phyloP scores from a whole-genome alignment of 257 asterid species.

The Nyctanthes arbortristis region DNA sequence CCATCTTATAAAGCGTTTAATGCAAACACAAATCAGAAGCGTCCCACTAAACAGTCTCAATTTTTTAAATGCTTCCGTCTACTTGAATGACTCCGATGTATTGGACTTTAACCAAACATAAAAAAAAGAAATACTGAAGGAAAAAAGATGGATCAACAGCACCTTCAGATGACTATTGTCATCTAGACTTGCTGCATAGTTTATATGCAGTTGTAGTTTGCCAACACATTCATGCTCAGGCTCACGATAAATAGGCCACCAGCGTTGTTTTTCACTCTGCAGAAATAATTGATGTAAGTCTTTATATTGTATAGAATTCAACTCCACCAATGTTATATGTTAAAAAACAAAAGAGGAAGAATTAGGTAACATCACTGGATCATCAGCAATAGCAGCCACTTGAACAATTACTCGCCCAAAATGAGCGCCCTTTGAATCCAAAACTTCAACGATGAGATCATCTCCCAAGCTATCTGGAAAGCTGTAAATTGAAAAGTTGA shows the following conservation, averaged over 20 bases:
- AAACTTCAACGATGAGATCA: slow-evolving; percentile 48
- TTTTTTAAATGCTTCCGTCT: background rate
- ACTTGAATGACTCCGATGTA: background rate
- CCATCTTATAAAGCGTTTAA: background rate
- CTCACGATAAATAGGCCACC: slow-evolving; percentile 58
- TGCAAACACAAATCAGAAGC: background rate
- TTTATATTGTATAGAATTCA: slow-evolving; percentile 9
- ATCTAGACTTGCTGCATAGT: slow-evolving; percentile 44
- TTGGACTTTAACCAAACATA: background rate
- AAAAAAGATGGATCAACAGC: background rate
- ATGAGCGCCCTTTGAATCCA: slow-evolving; percentile 50
- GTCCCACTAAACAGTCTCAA: background rate
- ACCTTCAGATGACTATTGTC: slow-evolving; percentile 54
- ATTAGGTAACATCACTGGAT: slow-evolving; percentile 32
- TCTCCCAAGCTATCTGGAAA: slow-evolving; percentile 60
- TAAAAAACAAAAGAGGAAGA: background rate
- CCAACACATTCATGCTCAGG: slow-evolving; percentile 59
- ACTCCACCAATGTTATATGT: background rate
- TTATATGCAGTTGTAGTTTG: slow-evolving; percentile 45
- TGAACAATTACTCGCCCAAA: slow-evolving; percentile 57
- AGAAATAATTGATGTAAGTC: slow-evolving; percentile 8
- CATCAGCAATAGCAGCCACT: slow-evolving; percentile 57
- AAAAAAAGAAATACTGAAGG: background rate
- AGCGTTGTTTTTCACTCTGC: slow-evolving; percentile 55
- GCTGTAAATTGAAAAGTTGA: no score